phyloP scores from a whole-genome alignment of 2,329 filamentous ascomycete genomes.

The Fusarium concolor region DNA sequence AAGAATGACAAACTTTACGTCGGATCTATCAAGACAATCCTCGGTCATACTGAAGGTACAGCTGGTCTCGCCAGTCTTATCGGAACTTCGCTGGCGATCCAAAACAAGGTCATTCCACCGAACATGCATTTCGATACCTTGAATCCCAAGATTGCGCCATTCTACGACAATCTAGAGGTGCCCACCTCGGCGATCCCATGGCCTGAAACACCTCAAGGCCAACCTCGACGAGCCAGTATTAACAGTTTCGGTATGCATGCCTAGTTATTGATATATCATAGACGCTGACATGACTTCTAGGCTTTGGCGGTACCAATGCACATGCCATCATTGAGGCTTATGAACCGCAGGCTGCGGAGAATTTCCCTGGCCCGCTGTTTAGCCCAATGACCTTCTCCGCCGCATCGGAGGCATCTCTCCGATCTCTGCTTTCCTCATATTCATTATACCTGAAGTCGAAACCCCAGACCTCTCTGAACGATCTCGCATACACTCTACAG shows the following conservation, averaged over 20 bases:
- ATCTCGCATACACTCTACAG: no score
- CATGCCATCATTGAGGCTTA: constrained; percentile 40
- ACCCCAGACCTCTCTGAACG: no score
- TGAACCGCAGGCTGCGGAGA: no score
- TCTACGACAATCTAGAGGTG: constrained; percentile 31
- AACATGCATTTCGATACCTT: constrained; percentile 32
- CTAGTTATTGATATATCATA: no score
- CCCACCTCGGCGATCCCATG: constrained; percentile 40
- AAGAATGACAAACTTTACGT: background rate
- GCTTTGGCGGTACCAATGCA: constrained; percentile 54
- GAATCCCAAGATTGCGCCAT: constrained; percentile 36
- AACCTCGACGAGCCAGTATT: constrained; percentile 45
- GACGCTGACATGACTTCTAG: no score
- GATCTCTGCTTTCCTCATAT: no score
- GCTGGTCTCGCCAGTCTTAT: background rate
- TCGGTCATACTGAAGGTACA: constrained; percentile 11
- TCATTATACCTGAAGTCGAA: no score
- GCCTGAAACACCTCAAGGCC: constrained; percentile 19
- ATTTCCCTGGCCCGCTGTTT: background rate
- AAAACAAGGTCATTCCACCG: background rate
- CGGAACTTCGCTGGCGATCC: background rate
- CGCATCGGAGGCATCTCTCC: no score
- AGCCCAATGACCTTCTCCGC: background rate
- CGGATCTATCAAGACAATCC: constrained; percentile 13
- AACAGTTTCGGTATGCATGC: constrained; percentile 49